Evolutionary conservation across 306 rosid genomes (phyloP), one percentile per base, ranked within the genome.

Genomic region (Delonix regia): DNA sequence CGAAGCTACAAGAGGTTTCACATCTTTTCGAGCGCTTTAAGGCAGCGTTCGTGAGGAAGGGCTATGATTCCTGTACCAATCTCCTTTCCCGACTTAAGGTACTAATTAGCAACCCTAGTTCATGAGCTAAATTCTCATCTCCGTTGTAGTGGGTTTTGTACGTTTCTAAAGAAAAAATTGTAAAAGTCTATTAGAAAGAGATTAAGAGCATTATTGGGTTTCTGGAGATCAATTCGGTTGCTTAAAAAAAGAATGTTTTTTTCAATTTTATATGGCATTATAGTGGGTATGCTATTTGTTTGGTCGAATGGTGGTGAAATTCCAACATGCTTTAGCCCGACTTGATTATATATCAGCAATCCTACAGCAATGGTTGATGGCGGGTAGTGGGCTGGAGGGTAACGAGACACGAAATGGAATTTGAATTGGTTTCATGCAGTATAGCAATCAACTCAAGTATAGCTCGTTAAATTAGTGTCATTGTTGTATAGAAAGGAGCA

Each of bases 81-180:
- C 84, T 87, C 27, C 94, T 94, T 39, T 90, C 93, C 9, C 90
- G 90, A 82, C 94, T 94, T 15, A 94, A 94, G 96, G 98, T 94
- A 78, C 60, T n/a, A 7, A 53, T 19, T 49, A 0, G 13, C 60
- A 72, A 79, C 88, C 92, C 90, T 82, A 86, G 33, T 70, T 85
- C 60, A 22, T 55, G 27, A 53, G 60, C 60, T 0, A 53, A 53
- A 7, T 53, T 53, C 27, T 53, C 11, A 19, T 53, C 27, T n/a
- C 27, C 27, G 27, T 53, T 0, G n/a, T 51, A 18, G 24, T 51
- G 57, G 24, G 10, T 18, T 51, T 51, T n/a, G 9, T 51, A n/a
- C 10, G 0, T 51, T 18, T n/a, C 25, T 51, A 18, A 51, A 5
- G 0, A 15, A 18, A 3, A 4, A 47, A 47, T 13, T 48, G 21